Percentiles rank a stretch among this genome's conserved stretches.
Conservation (phyloP, 257 asterid genomes). For the Jasminum sambac region DNA sequence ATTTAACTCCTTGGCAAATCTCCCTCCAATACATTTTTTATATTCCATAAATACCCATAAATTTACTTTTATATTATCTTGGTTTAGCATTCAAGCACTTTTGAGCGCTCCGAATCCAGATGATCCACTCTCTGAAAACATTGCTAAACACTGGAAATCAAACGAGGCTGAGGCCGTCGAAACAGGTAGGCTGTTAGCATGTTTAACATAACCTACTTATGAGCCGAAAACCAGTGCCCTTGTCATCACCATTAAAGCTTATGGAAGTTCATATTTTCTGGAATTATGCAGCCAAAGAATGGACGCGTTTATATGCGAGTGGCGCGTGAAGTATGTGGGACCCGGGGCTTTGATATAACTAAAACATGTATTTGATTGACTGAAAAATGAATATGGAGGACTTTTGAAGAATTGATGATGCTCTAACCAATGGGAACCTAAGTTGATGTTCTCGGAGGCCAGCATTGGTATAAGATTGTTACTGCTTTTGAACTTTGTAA, state of each 20-base stretch:
- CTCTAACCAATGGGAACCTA: constrained; percentile 28
- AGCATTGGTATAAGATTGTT: constrained; percentile 31
- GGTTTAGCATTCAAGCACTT: constrained; percentile 94
- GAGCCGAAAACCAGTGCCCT: not conserved
- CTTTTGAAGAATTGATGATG: constrained; percentile 38
- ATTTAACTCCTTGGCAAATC: not conserved
- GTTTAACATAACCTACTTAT: not conserved
- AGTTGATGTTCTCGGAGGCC: constrained; percentile 23
- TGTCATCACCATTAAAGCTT: not conserved
- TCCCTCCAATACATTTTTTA: not conserved
- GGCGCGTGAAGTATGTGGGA: constrained; percentile 55
- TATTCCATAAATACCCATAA: not conserved
- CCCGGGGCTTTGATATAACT: constrained; percentile 23
- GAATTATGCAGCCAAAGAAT: constrained; percentile 70
- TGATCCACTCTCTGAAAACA: constrained; percentile 97
- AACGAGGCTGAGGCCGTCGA: constrained; percentile 98
- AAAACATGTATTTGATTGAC: constrained; percentile 40
- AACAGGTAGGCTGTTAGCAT: constrained; percentile 53
- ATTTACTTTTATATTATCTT: not conserved
- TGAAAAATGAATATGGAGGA: constrained; percentile 25
- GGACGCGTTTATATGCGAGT: constrained; percentile 94
- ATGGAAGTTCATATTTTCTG: not conserved
- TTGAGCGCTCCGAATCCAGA: constrained; percentile 98
- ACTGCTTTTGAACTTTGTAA: constrained; percentile 18
- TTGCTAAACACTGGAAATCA: constrained; percentile 98